Evolutionary conservation across 23 red algal genomes (phyloP), one percentile per base, ranked within the genome.

Genomic region (Gracilariopsis chorda): DNA sequence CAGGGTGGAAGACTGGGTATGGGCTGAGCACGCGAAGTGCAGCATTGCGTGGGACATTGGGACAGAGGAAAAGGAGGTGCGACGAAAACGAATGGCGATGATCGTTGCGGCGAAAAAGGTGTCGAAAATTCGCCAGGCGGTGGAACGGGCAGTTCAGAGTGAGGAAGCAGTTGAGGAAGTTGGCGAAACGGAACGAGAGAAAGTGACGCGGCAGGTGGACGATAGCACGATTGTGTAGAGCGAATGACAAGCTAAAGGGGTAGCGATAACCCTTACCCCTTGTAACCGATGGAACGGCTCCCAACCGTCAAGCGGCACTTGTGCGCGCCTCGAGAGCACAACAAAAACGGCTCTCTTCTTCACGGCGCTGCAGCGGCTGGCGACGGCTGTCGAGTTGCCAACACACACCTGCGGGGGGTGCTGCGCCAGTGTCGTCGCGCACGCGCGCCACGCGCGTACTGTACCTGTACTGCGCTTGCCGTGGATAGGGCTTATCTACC

Each of bases 41-140:
- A 80, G 52, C 48, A 48, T 80, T n/a, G 55, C 33, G 20, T 80
- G 76, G 76, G 48, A 53, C 11, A 39, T 37, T 32, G 76, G 52
- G 2, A 48, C 21, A 4, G 46, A 37, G 14, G 76, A 73, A 23
- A 42, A 73, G 20, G 67, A 42, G 9, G 67, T 73, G 40, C 42
- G 28, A 42, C 67, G 47, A 34, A 46, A 25, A 25, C 67, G 67
- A 36, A 73, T 73, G 4, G 67, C 67, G 28, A 73, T 73, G 67
- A 46, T 73, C 20, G 40, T 73, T 1, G 4, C 67, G 19, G 40
- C 40, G 10, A 73, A 46, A 23, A 73, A 73, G 4, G 11, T 73
- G 67, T 36, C 17, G 67, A 46, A 33, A 7, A 73, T 73, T 24
- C 67, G 67, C 9, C 13, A 73, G 40, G 32, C 32, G 39, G 67